These are phyloP conservation scores for Porcisia deanei DNA, from an alignment of 208 protist species.

Conservation along the genomic window DNA sequence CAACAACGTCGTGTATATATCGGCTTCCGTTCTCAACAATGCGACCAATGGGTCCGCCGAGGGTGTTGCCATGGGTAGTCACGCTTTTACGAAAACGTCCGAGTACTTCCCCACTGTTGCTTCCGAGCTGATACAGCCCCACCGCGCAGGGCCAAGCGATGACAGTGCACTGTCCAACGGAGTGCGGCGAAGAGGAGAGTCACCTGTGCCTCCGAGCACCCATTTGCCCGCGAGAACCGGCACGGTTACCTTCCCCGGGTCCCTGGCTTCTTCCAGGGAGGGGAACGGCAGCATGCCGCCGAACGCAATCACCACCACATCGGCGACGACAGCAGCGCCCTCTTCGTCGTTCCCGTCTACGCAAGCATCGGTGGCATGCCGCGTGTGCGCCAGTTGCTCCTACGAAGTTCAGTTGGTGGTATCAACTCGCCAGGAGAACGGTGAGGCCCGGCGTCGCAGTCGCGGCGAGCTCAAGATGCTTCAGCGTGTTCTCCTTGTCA, in stretches of 20 bases:
- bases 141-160: background rate
- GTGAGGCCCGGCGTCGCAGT: conserved; percentile 66
- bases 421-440: conserved; percentile 59
- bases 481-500: conserved; percentile 73
- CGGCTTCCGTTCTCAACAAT: background rate
- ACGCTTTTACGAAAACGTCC: background rate
- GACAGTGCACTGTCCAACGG: background rate
- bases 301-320: background rate
- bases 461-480: conserved; percentile 87
- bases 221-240: background rate
- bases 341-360: background rate
- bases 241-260: background rate
- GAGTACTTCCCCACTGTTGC: background rate
- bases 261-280: background rate
- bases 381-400: conserved; percentile 65
- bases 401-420: conserved; percentile 89
- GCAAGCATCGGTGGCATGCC: conserved; percentile 18
- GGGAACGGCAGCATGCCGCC: background rate
- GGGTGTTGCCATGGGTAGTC: background rate
- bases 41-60: background rate
- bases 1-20: conserved; percentile 31
- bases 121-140: background rate
- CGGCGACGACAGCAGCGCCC: background rate
- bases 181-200: background rate
- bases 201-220: too few species aligned